These are phyloP conservation scores for Candida montana DNA, from an alignment of 805 yeast species.

Conservation along the genomic window DNA sequence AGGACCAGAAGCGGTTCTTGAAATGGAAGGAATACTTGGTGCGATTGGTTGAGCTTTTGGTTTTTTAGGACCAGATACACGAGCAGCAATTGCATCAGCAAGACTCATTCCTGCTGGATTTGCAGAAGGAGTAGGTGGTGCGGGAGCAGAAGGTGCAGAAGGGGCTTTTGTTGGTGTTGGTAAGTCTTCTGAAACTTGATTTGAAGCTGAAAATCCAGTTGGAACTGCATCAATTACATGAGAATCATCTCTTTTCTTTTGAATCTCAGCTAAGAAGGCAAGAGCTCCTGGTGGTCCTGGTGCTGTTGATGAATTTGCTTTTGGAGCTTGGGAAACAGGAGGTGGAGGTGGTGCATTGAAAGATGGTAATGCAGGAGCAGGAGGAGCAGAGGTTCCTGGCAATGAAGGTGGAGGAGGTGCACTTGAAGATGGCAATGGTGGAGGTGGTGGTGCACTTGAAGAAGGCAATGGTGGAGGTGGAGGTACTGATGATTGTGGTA, in stretches of 20 bases:
- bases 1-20: not conserved
- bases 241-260: conserved; percentile 47
- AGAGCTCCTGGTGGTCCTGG: conserved; percentile 27
- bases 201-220: conserved; percentile 25
- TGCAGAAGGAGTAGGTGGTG: conserved; percentile 17
- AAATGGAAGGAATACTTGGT: conserved; percentile 19
- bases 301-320: conserved; percentile 17
- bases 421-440: conserved; percentile 5
- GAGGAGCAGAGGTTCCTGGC: conserved; percentile 8
- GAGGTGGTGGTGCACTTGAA: conserved; percentile 14
- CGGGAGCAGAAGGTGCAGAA: conserved; percentile 12
- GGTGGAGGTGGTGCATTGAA: conserved; percentile 19
- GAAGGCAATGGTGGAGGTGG: conserved; percentile 15
- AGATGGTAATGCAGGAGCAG: not conserved
- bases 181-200: conserved; percentile 8
- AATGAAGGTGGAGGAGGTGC: conserved; percentile 7
- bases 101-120: conserved; percentile 9
- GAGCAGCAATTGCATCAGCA: conserved; percentile 7
- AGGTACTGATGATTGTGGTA: not conserved
- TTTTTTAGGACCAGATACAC: conserved; percentile 11
- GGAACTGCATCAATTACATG: conserved; percentile 39
- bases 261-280: conserved; percentile 56
- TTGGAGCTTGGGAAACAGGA: conserved; percentile 9
- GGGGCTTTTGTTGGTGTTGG: conserved; percentile 24
- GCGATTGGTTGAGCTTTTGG: conserved; percentile 20